Base-by-base conservation (phyloP, 345 rosid genomes). In the Syzygium oleosum region DNA sequence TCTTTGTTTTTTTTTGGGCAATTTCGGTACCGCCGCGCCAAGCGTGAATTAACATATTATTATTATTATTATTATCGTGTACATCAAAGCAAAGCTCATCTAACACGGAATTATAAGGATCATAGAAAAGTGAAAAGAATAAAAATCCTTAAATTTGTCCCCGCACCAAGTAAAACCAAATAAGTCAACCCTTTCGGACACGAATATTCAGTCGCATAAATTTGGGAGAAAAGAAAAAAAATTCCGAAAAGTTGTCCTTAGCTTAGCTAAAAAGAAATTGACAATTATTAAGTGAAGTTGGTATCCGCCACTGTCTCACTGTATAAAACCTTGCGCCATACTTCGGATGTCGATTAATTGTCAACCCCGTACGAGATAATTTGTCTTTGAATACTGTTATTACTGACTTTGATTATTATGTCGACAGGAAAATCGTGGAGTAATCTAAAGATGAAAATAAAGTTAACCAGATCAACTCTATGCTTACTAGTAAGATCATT, bases 371-470 rank as follows among this genome's bases (percentile, higher is more conserved):
- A 52, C 16, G 16, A 52, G 53, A 52, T 17, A 52, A 52, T 13
- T 5, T 14, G 6, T 13, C 53, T 52, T 52, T 27, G 29, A 27
- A 3, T 13, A n/a, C 5, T 12, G 19, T 27, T n/a, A n/a, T 61
- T 6, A 43, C 46, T 4, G 0, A 13, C 19, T n/a, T 0, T n/a
- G 1, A 0, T 0, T 13, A n/a, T 13, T 61, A n/a, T 0, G 13
- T 61, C 5, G 15, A n/a, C 0, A 3, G 46, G 11, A 12, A 59
- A 59, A 12, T 59, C 27, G 15, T 12, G 31, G 8, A 12, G 65
- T 12, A 7, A 27, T 27, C 65, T 27, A 59, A 12, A 6, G 65
- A 59, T 5, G 65, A 27, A 59, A 59, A 0, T 23, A 58, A 4
- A 58, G 63, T 10, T 23, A 58, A 58, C 0, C 25, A 10, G 63